A percentile compares a stretch with the other conserved stretches of the same genome.
phyloP scores from a whole-genome alignment of 2,329 filamentous ascomycete species.

The Hypoxylon sp. region DNA sequence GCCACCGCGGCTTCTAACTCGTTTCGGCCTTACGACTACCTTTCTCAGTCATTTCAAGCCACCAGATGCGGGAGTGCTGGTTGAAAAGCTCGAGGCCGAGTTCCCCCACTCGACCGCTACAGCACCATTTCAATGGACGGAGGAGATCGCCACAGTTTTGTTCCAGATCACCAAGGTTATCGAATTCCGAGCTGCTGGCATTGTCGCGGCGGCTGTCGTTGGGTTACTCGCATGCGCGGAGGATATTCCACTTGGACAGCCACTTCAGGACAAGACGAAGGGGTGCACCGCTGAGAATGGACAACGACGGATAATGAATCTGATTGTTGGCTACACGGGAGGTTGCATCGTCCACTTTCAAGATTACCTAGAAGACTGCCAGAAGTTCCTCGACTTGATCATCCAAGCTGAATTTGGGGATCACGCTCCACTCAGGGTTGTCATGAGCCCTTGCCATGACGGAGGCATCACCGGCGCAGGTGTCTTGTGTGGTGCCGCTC shows the following conservation, averaged over 20 bases:
- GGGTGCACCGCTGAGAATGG: not conserved
- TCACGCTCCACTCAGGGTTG: constrained; percentile 52
- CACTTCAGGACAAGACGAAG: constrained; percentile 16
- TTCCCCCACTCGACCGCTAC: constrained; percentile 60
- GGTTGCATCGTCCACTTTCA: constrained; percentile 84
- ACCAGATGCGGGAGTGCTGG: constrained; percentile 52
- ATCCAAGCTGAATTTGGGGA: constrained; percentile 52
- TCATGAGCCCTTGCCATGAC: constrained; percentile 65
- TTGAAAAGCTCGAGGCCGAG: constrained; percentile 57
- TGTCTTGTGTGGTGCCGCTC: constrained; percentile 61
- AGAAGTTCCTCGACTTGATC: constrained; percentile 69
- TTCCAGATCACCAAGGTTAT: constrained; percentile 74
- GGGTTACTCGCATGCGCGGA: constrained; percentile 73
- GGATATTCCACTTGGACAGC: constrained; percentile 60
- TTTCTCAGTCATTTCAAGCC: constrained; percentile 77
- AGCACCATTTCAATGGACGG: constrained; percentile 67
- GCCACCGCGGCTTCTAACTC: constrained; percentile 62
- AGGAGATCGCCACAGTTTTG: constrained; percentile 64
- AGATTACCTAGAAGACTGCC: constrained; percentile 74
- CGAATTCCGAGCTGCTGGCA: constrained; percentile 74
- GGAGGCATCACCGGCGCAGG: constrained; percentile 69
- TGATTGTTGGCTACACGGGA: constrained; percentile 81
- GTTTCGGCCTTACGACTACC: constrained; percentile 73
- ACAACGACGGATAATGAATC: constrained; percentile 52
- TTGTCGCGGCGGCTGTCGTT: constrained; percentile 76